Evolutionary conservation across 768 basidiomycete species (phyloP), one percentile per base, ranked within the genome.

Genomic region (Lanmaoa rubissima): DNA sequence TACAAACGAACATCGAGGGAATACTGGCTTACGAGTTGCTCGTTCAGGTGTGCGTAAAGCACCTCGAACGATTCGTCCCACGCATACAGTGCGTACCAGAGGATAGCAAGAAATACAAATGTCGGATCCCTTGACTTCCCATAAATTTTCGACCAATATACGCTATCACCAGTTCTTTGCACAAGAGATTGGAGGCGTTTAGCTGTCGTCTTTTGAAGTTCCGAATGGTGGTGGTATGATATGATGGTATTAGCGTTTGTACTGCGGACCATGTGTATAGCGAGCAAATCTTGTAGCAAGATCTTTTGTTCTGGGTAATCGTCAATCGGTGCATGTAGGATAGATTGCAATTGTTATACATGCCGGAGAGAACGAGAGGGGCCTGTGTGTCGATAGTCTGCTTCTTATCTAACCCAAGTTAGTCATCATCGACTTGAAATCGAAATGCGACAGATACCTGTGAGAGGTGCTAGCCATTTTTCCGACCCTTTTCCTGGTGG

Each of bases 71-170:
- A 70, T 65, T 86, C 82, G 48, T 85, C 84, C 82, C 84, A 85
- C 0, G 82, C 77, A 62, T 85, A 85, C 28, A 84, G 61, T 1
- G 82, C 78, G 54, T 83, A 83, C 84, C 84, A 85, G 24, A 85
- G 65, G 8, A 79, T 68, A 45, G 78, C 73, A 24, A 74, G 66
- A 19, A 73, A 67, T 11, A 74, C 50, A 19, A 74, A 66, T 0
- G 72, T 74, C 1, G 73, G 70, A 47, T 76, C 74, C 44, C 48
- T 63, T 0, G 73, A 68, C 50, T 61, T 62, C 0, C 13, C 39
- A 14, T 74, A 74, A 38, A 75, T 61, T 36, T 75, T 71, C 5
- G 57, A 59, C 74, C 74, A 76, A 47, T 75, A 75, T 7, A 75
- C 71, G 36, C 74, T 74, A 32, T 74, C 64, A 3, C 69, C 68